Base-by-base conservation (phyloP, 2,329 filamentous ascomycete species). In the Polychaeton citri region DNA sequence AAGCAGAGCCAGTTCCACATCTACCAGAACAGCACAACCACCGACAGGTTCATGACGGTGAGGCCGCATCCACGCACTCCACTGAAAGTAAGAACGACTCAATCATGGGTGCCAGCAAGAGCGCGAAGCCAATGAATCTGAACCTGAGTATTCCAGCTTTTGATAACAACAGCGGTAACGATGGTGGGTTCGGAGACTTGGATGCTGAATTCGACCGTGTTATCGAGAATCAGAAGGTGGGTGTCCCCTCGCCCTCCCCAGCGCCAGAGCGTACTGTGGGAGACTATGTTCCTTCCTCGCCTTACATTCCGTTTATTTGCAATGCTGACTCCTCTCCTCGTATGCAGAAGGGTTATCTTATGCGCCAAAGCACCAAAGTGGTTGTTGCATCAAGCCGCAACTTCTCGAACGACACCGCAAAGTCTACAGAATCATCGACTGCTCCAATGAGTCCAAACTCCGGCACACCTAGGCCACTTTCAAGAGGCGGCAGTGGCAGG, bases 281-380 rank as follows among this genome's bases (percentile, higher is more conserved):
- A n/a, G n/a, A n/a, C n/a, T n/a, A n/a, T n/a, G n/a, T 24, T 24
- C 21, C 21, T 24, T 7, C n/a, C n/a, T 24, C n/a, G n/a, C n/a
- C 7, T 24, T n/a, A n/a, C n/a, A 8, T n/a, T 24, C 21, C 21
- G 7, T 47, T 42, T 13, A 43, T 37, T 19, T 38, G 43, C 43
- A 44, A 41, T 43, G 61, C 69, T 75, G 52, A 69, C 59, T 36
- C 40, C 19, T 47, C 46, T 53, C 52, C 63, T 49, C 67, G 61
- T 48, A 70, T 69, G 76, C 81, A 95, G 87, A 87, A 92, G 66
- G 90, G 90, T 38, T 98, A 98, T 55, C 71, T 96, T 32, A 98
- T 96, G 88, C 79, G 90, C 52, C 88, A 98, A 52, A 98, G 96
- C 62, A 96, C 88, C 3, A 96, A 96, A 60, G 74, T 98, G 36